Evolutionary conservation across 2,329 filamentous ascomycete genomes (phyloP).

Genomic region (Botrytis byssoidea): DNA sequence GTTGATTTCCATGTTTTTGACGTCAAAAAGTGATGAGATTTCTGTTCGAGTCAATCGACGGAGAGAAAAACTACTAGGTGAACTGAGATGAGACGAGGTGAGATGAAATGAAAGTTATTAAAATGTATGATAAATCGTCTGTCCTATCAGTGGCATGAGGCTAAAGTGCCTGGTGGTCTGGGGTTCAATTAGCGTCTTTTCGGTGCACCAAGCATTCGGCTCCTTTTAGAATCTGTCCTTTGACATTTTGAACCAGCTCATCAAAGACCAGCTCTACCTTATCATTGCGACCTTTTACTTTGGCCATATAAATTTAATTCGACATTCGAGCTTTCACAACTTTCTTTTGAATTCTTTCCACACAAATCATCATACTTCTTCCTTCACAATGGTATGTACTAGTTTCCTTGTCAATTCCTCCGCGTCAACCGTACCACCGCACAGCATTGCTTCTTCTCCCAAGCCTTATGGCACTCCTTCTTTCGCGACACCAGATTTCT

Average conservation of each 20-base stretch:
- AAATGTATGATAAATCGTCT: background rate
- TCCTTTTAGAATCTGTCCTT: slow-evolving; percentile 23
- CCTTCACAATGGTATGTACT: slow-evolving; percentile 18
- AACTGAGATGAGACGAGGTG: background rate
- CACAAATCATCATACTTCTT: background rate
- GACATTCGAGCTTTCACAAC: background rate
- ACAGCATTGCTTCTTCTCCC: background rate
- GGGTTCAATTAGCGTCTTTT: slow-evolving; percentile 19
- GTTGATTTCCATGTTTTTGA: background rate
- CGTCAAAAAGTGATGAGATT: background rate
- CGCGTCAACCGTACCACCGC: background rate
- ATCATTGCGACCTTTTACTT: background rate
- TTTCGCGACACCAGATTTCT: background rate
- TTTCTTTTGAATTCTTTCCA: background rate
- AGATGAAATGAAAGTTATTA: background rate
- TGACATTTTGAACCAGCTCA: slow-evolving; percentile 20
- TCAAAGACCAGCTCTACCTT: slow-evolving; percentile 12
- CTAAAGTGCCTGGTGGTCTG: slow-evolving; percentile 3
- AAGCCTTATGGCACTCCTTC: background rate
- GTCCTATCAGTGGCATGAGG: slow-evolving; percentile 8
- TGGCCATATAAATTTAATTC: background rate
- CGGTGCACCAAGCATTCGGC: slow-evolving; percentile 10
- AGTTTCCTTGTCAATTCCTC: background rate
- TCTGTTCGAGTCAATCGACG: background rate
- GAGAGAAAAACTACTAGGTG: background rate